A percentile compares a stretch with the other conserved stretches of the same genome.
These are phyloP conservation scores for Fraxinus paxiana DNA, from an alignment of 305 asterid species.

Conservation along the genomic window DNA sequence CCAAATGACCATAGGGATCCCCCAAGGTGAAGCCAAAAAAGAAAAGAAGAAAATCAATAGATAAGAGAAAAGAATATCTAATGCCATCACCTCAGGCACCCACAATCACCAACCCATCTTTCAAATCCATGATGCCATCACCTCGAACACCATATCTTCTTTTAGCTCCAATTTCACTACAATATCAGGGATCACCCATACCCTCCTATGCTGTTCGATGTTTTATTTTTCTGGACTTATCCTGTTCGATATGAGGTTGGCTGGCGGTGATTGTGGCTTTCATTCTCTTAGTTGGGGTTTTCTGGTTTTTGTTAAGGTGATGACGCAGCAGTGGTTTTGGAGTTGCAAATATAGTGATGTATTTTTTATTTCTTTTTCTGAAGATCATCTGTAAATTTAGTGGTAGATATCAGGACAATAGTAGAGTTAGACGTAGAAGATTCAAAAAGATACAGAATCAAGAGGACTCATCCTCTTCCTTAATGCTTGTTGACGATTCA, in stretches of 20 bases:
- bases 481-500: neutral
- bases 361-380: neutral
- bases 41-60: neutral
- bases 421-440: neutral
- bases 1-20: neutral
- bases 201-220: too few species aligned
- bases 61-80: neutral
- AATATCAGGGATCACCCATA: too few species aligned
- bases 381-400: neutral
- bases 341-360: neutral
- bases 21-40: neutral
- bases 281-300: too few species aligned
- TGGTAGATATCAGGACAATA: neutral
- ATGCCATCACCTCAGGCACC: neutral
- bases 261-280: too few species aligned
- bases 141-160: too few species aligned
- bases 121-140: too few species aligned
- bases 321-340: neutral
- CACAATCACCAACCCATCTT: too few species aligned
- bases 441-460: neutral
- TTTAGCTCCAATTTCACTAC: too few species aligned
- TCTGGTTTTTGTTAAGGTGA: too few species aligned
- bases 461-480: neutral
- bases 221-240: too few species aligned
- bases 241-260: too few species aligned